A percentile compares a stretch with the other conserved stretches of the same genome.
Evolutionary conservation across 352 stramenopile genomes (phyloP).

Genomic region (Phytophthora hibernalis): DNA sequence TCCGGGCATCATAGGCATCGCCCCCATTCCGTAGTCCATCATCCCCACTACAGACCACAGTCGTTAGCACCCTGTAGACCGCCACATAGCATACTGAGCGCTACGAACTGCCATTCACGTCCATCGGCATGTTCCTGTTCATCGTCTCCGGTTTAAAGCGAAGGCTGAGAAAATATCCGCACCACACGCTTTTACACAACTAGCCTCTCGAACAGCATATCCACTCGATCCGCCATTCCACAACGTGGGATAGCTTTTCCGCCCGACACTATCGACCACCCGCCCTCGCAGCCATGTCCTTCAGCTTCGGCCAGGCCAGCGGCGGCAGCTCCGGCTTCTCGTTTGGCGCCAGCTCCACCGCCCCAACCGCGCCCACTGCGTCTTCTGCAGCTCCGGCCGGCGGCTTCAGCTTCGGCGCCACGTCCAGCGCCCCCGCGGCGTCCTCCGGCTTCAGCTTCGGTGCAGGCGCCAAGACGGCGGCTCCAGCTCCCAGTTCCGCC

Average conservation of each 20-base stretch:
- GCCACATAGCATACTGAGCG: not conserved
- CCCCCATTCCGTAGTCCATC: slow-evolving; percentile 60
- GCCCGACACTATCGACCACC: not conserved
- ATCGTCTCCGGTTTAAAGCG: slow-evolving; percentile 18
- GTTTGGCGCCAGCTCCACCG: slow-evolving; percentile 20
- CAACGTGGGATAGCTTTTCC: not conserved
- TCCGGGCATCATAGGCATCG: slow-evolving; percentile 51
- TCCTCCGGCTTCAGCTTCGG: slow-evolving; percentile 35
- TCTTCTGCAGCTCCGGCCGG: slow-evolving; percentile 17
- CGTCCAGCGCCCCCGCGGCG: slow-evolving; percentile 15
- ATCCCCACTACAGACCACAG: slow-evolving; percentile 51
- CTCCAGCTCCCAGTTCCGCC: slow-evolving; percentile 5
- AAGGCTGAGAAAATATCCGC: slow-evolving; percentile 17
- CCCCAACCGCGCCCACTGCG: slow-evolving; percentile 17
- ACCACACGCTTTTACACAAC: not conserved
- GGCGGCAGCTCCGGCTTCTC: slow-evolving; percentile 34
- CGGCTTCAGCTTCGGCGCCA: slow-evolving; percentile 41
- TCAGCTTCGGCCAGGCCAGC: slow-evolving; percentile 43
- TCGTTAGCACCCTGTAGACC: not conserved
- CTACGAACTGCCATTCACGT: slow-evolving; percentile 42
- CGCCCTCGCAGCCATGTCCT: slow-evolving; percentile 39
- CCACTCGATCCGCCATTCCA: too few species aligned
- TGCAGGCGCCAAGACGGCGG: slow-evolving; percentile 2
- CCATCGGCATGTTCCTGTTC: slow-evolving; percentile 45
- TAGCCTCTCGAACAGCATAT: not conserved